Percentiles rank a stretch among this genome's conserved stretches.
Evolutionary conservation across 192 early-diverging fungal genomes (phyloP).

Genomic region (Backusella liffmaniae): DNA sequence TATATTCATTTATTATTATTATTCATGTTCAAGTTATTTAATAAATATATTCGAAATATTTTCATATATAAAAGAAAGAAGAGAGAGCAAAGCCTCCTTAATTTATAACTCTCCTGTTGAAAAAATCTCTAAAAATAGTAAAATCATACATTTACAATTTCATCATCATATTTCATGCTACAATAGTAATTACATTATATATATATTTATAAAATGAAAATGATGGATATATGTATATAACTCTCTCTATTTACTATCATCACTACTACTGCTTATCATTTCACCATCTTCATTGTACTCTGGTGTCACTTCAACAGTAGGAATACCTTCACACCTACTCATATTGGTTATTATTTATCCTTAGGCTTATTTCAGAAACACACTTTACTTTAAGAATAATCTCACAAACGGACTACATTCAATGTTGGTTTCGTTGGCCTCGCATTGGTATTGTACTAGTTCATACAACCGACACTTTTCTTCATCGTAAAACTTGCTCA

Average conservation of each 20-base stretch:
- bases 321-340: conserved; percentile 12
- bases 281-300: conserved; percentile 4
- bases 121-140: background rate
- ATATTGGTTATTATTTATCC: background rate
- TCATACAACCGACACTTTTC: conserved; percentile 24
- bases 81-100: background rate
- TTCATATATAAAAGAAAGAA: too few species aligned
- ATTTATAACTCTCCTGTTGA: background rate
- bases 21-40: background rate
- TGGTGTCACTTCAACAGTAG: conserved; percentile 18
- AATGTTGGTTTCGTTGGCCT: conserved; percentile 6
- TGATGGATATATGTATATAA: background rate
- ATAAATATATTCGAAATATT: background rate
- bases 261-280: background rate
- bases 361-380: too few species aligned
- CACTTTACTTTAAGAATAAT: conserved; percentile 18
- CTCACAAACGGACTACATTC: conserved; percentile 21
- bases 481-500: background rate
- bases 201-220: background rate
- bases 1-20: background rate
- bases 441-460: conserved; percentile 32
- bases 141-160: background rate
- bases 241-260: background rate
- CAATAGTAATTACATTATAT: background rate
- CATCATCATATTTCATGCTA: background rate